Percentiles rank a stretch among this genome's conserved stretches.
Evolutionary conservation across 177 flowering plant genomes (phyloP).

Genomic region (Vitis hybrid): DNA sequence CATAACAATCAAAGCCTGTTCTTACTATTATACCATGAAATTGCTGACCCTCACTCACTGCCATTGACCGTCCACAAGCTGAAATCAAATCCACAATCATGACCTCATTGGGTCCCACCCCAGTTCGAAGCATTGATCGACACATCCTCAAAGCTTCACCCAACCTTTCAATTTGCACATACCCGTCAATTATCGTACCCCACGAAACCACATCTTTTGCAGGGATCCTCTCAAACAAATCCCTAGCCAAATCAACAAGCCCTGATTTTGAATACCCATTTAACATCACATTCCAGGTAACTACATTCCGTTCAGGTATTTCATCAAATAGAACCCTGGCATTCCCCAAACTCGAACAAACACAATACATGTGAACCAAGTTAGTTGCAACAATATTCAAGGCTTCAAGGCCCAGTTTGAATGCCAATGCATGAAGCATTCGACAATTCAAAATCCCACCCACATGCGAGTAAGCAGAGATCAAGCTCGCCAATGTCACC

Average conservation of each 20-base stretch:
- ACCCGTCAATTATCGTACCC: conserved; percentile 79
- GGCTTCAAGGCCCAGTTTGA: conserved; percentile 43
- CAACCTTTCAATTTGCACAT: conserved; percentile 42
- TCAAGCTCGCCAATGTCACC: conserved; percentile 63
- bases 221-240: conserved; percentile 63
- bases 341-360: conserved; percentile 41
- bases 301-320: conserved; percentile 57
- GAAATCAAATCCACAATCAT: conserved; percentile 75
- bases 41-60: conserved; percentile 60
- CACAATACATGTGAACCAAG: conserved; percentile 63
- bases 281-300: conserved; percentile 91
- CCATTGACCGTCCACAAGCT: conserved; percentile 50
- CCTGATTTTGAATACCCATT: conserved; percentile 80
- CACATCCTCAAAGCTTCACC: conserved; percentile 59
- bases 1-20: conserved; percentile 59
- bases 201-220: conserved; percentile 77
- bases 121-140: conserved; percentile 47
- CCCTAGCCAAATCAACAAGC: conserved; percentile 47
- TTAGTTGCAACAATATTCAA: conserved; percentile 66
- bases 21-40: conserved; percentile 54
- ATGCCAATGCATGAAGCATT: conserved; percentile 50
- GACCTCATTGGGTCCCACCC: conserved; percentile 61
- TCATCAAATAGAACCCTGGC: conserved; percentile 51
- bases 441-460: conserved; percentile 35
- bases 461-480: conserved; percentile 52